These are phyloP conservation scores for Astraeus odoratus DNA, from an alignment of 768 basidiomycete species.

Conservation along the genomic window DNA sequence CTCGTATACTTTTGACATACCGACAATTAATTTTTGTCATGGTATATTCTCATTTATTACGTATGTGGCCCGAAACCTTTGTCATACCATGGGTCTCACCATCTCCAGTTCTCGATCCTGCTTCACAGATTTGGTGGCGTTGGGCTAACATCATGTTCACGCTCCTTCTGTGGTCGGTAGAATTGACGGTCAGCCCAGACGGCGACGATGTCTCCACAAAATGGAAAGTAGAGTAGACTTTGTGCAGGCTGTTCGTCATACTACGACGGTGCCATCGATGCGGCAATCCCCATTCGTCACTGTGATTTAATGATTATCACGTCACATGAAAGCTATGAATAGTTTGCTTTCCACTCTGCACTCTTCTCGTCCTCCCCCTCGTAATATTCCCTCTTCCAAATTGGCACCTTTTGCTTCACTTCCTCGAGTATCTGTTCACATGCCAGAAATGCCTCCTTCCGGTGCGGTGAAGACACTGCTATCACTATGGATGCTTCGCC, in stretches of 20 bases:
- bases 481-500: conserved; percentile 81
- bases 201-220: conserved; percentile 60
- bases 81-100: neutral
- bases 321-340: conserved; percentile 13
- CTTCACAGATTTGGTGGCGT: conserved; percentile 91
- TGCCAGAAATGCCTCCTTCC: conserved; percentile 71
- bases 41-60: conserved; percentile 79
- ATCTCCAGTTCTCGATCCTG: conserved; percentile 73
- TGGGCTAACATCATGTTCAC: conserved; percentile 91
- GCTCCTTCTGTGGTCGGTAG: conserved; percentile 74
- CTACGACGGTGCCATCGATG: neutral
- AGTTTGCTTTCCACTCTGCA: conserved; percentile 69
- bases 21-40: conserved; percentile 80
- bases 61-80: conserved; percentile 40
- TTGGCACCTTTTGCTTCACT: conserved; percentile 75
- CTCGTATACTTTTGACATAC: conserved; percentile 71
- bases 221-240: conserved; percentile 64
- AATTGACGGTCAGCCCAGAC: conserved; percentile 72
- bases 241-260: neutral
- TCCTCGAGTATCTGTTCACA: conserved; percentile 83
- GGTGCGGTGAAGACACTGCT: conserved; percentile 77
- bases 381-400: conserved; percentile 91
- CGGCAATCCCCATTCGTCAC: neutral
- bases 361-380: conserved; percentile 55
- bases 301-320: conserved; percentile 2